Evolutionary conservation across 805 yeast genomes (phyloP), one percentile per base, ranked within the genome.

Genomic region (Yarrowia keelungensis): DNA sequence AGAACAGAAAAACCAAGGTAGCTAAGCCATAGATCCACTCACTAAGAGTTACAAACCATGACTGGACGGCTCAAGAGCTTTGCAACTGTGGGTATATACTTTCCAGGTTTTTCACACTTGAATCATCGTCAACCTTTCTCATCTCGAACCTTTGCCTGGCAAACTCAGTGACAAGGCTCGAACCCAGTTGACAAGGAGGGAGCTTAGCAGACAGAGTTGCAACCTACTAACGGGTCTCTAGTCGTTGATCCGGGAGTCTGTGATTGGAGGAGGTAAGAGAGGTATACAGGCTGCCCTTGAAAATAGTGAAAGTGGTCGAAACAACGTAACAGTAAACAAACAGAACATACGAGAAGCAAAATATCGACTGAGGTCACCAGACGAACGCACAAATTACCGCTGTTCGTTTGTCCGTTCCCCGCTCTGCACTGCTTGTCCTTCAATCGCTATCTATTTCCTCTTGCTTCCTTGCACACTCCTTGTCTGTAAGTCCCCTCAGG

Each of bases 81-180:
- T 26, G 32, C 32, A 26, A 26, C 32, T 26, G 32, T 26, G 32
- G 4, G 32, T 26, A 26, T 26, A 26, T 26, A 26, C 32, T 26
- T 26, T 26, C 32, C 32, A 26, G 32, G 32, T 26, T 26, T 26
- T 26, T 26, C 32, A 26, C 32, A 38, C 39, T 10, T 9, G 39
- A 10, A 11, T 38, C 39, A 11, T 38, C 39, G 39, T 38, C 39
- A 38, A 26, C 32, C 32, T 26, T 26, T 26, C 19, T 38, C 39
- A 11, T 38, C 39, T 38, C 39, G 4, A 26, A 3, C 32, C 7
- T 26, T 26, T 15, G 19, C 15, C 8, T 26, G 53, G 8, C 9
- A 47, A 47, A 47, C 36, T 32, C 35, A 32, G 39, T 49, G n/a
- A 49, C 54, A 49, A 26, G 32, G 39, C 32, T 49, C 36, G 36